Evolutionary conservation across 257 asterid species (phyloP), one percentile per base, ranked within the genome.

Genomic region (Scutellaria barbata): DNA sequence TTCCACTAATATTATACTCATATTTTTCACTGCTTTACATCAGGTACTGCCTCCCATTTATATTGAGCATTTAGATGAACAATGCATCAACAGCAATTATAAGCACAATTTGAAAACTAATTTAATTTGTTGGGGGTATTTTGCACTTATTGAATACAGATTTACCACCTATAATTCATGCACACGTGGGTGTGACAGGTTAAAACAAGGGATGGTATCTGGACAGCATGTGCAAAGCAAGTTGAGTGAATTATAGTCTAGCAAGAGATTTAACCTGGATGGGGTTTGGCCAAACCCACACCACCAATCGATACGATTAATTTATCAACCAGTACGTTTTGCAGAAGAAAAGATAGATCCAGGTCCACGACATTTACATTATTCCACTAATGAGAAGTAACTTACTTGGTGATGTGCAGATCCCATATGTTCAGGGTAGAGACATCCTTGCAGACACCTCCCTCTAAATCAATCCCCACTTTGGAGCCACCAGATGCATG

Each of bases 381-480:
- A 55, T 20, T 64, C 30, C 14, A 39, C 39, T 51, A 22, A 22
- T 33, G 68, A 64, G 61, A 54, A 56, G 51, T 53, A 66, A 77
- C 96, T 81, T 83, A 93, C 98, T 90, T 90, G 79, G 98, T 87
- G 66, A 90, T 72, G 61, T 85, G 68, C 63, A 93, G 89, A 79
- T 93, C 98, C 98, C 98, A 93, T 75, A 93, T 82, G 11, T 72
- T 78, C 79, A 81, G 6, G 56, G 84, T 57, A 33, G 96, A 81
- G 37, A 76, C 85, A 68, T 93, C 96, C 82, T 85, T 88, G 89
- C 98, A 90, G 69, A 25, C 84, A 45, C 91, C 98, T 86, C 85
- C 93, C 72, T 86, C 89, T 82, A 90, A 82, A 82, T 86, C 95
- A 72, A 93, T 85, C 80, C 97, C 98, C 70, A 92, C 96, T 81